These are phyloP conservation scores for Musa acuminata DNA, from an alignment of 176 grass and related monocot genomes.

Conservation along the genomic window DNA sequence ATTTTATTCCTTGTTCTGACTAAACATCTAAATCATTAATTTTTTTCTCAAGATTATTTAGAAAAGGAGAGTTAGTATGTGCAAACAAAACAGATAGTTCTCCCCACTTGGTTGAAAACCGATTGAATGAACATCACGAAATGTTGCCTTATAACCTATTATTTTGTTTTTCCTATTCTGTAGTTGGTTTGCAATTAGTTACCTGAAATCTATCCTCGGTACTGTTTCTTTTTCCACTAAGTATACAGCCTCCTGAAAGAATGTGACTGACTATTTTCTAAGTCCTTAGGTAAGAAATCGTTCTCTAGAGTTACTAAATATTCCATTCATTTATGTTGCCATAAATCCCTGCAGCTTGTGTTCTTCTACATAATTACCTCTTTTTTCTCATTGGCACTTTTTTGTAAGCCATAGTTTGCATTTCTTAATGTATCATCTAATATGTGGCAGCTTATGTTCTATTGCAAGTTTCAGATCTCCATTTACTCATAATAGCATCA, in stretches of 20 bases:
- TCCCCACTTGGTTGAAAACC: neutral
- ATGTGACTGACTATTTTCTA: neutral
- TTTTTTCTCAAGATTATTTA: neutral
- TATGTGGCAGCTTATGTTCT: neutral
- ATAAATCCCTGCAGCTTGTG: neutral
- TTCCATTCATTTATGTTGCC: neutral
- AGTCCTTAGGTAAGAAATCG: neutral
- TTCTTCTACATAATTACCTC: neutral
- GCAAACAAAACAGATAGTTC: neutral
- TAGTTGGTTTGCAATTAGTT: neutral
- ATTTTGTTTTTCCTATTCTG: neutral
- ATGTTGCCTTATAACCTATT: neutral
- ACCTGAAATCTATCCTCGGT: neutral
- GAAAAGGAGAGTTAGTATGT: neutral
- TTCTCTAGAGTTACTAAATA: neutral
- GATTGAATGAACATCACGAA: too few species aligned
- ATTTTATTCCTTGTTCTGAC: neutral
- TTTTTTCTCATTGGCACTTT: neutral
- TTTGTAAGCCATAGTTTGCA: neutral
- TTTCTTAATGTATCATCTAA: neutral
- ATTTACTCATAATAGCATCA: neutral
- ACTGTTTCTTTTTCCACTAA: neutral
- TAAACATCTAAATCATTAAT: neutral
- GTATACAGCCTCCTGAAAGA: neutral
- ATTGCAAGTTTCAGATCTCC: neutral